A percentile compares a stretch with the other conserved stretches of the same genome.
Conservation (phyloP, 1,284 basidiomycete genomes). For the Tilletiaria anomala region DNA sequence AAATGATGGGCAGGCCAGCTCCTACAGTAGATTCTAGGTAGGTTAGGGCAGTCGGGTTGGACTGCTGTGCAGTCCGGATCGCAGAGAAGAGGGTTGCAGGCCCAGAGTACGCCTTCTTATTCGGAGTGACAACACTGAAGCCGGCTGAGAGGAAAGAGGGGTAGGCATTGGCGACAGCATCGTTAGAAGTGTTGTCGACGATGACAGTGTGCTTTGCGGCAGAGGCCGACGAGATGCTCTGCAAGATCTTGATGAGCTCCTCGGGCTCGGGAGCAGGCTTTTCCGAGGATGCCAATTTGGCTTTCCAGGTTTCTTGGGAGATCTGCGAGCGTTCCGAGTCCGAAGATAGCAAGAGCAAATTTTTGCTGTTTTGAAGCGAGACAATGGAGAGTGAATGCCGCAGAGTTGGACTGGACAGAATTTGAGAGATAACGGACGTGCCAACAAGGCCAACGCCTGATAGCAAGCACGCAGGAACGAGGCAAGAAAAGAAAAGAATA, state of each 20-base stretch:
- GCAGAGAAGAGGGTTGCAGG: slow-evolving; percentile 56
- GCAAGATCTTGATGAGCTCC: slow-evolving; percentile 17
- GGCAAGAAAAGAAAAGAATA: too few relatives aligned
- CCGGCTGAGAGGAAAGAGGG: slow-evolving; percentile 65
- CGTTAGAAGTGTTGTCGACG: slow-evolving; percentile 86
- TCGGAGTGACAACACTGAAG: slow-evolving; percentile 82
- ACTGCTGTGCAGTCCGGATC: slow-evolving; percentile 48
- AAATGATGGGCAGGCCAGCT: slow-evolving; percentile 82
- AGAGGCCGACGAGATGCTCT: slow-evolving; percentile 3
- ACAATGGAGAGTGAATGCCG: slow-evolving; percentile 24
- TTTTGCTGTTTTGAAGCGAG: slow-evolving; percentile 34
- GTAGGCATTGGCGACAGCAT: slow-evolving; percentile 67
- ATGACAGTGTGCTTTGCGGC: slow-evolving; percentile 48
- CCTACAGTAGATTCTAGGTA: slow-evolving; percentile 91
- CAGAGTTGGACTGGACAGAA: slow-evolving; percentile 17
- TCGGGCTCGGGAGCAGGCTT: slow-evolving; percentile 21
- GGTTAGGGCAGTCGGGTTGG: slow-evolving; percentile 43
- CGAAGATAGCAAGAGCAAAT: slow-evolving; percentile 23
- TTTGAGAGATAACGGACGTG: slow-evolving; percentile 29
- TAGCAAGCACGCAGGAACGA: too few relatives aligned
- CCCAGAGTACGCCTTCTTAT: slow-evolving; percentile 90
- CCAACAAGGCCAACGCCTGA: slow-evolving; percentile 39
- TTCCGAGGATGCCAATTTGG: slow-evolving; percentile 5
- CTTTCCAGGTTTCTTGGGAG: neutral
- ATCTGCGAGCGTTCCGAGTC: neutral